Evolutionary conservation across 306 rosid species (phyloP), one percentile per base, ranked within the genome.

Genomic region (Luffa acutangula): DNA sequence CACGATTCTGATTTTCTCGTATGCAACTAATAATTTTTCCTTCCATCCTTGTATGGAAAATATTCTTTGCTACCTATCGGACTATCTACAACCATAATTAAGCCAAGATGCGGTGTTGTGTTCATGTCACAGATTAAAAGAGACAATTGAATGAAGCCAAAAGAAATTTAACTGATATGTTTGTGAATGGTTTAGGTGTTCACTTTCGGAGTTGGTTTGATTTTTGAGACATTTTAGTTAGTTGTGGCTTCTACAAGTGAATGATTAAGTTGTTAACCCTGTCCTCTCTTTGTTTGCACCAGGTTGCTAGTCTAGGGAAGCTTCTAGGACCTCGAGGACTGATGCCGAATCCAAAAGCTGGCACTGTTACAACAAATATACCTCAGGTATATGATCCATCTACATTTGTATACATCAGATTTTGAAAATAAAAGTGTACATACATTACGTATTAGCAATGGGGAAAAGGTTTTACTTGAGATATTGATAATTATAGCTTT

Each of bases 311-410:
- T 86, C 91, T 96, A 2, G 99, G 99, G 75, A 96, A 96, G 84
- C 92, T 96, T 91, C 87, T 96, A 79, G 99, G 99, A 66, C 99
- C 99, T 62, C 91, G 99, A 87, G 99, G 99, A 80, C 92, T 96
- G 85, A 96, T 96, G 99, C 99, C 99, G 71, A 96, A 96, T 88
- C 99, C 99, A 3, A 96, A 96, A 89, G 99, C 99, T 81, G 99
- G 99, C 79, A 96, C 99, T 5, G 99, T 96, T 70, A 90, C 99
- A 10, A 84, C 99, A 18, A 96, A 96, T 73, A 96, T 96, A 52
- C 96, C 98, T 82, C 98, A 91, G 99, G 98, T 96, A 83, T 31
- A 36, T 14, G 18, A 53, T 53, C 17, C 65, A 33, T 33, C 70
- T 36, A 76, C 79, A 76, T 56, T 48, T 31, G 51, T n/a, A 53